Conservation (phyloP, 2,329 filamentous ascomycete genomes). For the Cephalotrichum gorgonifer region DNA sequence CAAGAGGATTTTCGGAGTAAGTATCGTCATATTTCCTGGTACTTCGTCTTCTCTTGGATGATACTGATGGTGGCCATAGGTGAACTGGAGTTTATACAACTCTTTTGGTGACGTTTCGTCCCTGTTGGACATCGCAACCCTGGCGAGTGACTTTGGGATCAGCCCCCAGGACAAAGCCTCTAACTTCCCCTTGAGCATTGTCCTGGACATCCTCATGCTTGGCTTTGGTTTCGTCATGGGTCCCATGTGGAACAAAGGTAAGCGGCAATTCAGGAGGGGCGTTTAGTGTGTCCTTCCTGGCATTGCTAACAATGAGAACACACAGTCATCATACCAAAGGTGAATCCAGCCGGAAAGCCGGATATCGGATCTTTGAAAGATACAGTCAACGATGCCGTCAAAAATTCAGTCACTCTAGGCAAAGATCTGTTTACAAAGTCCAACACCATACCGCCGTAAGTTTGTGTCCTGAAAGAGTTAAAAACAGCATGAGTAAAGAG, state of each 20-base stretch:
- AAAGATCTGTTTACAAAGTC: not conserved
- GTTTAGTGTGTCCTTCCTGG: too few species aligned
- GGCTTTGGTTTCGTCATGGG: not conserved
- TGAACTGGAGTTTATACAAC: not conserved
- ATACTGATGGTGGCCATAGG: too few species aligned
- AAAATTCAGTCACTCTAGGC: not conserved
- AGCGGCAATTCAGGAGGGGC: not conserved
- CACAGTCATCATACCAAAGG: not conserved
- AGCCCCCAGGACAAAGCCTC: not conserved
- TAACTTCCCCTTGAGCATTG: not conserved
- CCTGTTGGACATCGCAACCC: not conserved
- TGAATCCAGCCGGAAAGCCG: not conserved
- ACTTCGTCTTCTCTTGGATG: too few species aligned
- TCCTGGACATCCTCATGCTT: not conserved
- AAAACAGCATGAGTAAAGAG: not conserved
- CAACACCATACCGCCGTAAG: not conserved
- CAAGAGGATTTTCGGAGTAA: not conserved
- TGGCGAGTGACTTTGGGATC: not conserved
- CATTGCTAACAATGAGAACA: not conserved
- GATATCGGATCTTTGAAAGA: not conserved
- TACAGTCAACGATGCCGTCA: not conserved
- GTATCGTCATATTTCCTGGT: not conserved
- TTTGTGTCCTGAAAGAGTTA: not conserved
- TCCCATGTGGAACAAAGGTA: not conserved
- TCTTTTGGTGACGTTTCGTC: not conserved